Conservation (phyloP, 495 filamentous ascomycete species). For the Xylaria flabelliformis region DNA sequence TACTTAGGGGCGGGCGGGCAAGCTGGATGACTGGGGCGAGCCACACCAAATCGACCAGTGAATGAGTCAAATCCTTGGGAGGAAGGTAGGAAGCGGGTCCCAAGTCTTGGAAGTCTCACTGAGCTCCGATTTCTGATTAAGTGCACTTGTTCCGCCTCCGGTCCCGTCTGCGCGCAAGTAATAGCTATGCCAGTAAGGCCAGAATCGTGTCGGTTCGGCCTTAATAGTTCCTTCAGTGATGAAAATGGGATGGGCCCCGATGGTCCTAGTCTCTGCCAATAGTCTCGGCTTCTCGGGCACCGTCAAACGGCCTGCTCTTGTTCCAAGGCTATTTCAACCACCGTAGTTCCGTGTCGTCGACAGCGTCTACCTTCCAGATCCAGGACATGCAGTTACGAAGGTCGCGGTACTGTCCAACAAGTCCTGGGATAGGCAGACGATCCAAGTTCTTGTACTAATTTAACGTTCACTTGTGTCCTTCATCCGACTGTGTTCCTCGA, state of each 20-base stretch:
- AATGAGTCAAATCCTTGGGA: slow-evolving; percentile 20
- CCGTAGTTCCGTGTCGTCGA: not conserved
- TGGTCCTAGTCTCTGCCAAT: slow-evolving; percentile 6
- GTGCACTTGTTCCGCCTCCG: not conserved
- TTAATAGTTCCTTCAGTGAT: not conserved
- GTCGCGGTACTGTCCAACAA: not conserved
- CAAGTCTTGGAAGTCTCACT: not conserved
- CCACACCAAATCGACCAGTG: slow-evolving; percentile 13
- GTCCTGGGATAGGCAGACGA: not conserved
- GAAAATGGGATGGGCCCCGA: not conserved
- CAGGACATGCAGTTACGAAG: not conserved
- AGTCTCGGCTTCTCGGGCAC: slow-evolving; percentile 9
- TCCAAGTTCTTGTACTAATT: not conserved
- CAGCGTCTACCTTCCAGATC: slow-evolving; percentile 1
- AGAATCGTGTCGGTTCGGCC: slow-evolving; percentile 4
- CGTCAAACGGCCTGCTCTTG: not conserved
- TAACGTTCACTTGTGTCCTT: not conserved
- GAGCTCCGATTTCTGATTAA: slow-evolving; percentile 18
- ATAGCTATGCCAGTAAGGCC: not conserved
- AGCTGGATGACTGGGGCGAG: slow-evolving; percentile 11
- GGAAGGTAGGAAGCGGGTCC: slow-evolving; percentile 15
- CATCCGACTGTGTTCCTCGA: not conserved
- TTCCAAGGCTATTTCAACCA: slow-evolving; percentile 1
- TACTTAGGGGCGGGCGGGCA: not conserved
- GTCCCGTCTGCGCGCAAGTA: not conserved